These are phyloP conservation scores for Cladophialophora yegresii DNA, from an alignment of 2,329 filamentous ascomycete species.

Conservation along the genomic window DNA sequence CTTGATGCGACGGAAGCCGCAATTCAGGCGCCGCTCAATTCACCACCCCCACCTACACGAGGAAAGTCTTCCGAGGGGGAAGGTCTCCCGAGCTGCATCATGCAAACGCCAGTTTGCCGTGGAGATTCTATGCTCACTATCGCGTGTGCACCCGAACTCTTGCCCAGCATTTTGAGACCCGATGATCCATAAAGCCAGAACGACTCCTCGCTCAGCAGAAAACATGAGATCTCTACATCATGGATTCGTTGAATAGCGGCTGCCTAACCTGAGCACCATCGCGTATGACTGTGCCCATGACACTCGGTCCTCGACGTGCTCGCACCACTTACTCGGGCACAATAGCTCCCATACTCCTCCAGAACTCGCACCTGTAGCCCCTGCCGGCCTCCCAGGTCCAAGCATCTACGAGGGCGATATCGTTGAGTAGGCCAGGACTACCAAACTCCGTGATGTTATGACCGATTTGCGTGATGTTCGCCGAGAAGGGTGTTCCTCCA, in stretches of 20 bases:
- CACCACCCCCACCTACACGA: neutral
- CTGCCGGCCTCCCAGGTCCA: constrained; percentile 53
- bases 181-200: no score
- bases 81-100: constrained; percentile 7
- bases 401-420: constrained; percentile 48
- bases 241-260: neutral
- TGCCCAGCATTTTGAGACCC: no score
- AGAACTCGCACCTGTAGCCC: constrained; percentile 52
- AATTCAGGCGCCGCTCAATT: constrained; percentile 30
- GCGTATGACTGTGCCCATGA: neutral
- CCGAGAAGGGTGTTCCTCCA: constrained; percentile 41
- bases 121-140: no score
- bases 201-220: no score
- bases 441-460: constrained; percentile 38
- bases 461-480: constrained; percentile 31
- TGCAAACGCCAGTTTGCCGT: no score
- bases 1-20: constrained; percentile 12
- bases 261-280: neutral
- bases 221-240: neutral
- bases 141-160: no score
- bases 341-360: constrained; percentile 40
- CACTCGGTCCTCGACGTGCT: neutral
- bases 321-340: constrained; percentile 26
- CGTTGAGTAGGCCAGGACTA: constrained; percentile 43
- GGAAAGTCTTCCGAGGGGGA: constrained; percentile 26